Evolutionary conservation across 345 rosid species (phyloP), one percentile per base, ranked within the genome.

Genomic region (Eucalyptus rudis): DNA sequence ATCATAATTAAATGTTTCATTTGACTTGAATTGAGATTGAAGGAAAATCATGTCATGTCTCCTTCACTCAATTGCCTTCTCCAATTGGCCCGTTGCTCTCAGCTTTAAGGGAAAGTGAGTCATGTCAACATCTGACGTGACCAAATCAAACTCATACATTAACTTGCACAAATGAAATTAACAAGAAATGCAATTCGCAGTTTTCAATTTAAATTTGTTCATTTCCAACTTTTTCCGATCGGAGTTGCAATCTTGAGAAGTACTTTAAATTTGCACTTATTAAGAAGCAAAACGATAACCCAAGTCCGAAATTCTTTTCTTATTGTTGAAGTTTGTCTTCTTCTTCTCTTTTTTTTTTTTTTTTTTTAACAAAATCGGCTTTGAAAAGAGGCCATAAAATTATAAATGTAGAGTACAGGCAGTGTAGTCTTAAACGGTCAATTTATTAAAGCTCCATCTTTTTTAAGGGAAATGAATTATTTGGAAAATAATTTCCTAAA

Each of bases 111-210:
- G 11, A 68, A 31, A 56, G 62, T 40, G 45, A 76, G 83, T 40
- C 25, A 10, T 76, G 83, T 76, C 1, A 0, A 76, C 45, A 44
- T 76, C 83, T 24, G 27, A 76, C 8, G 45, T 3, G 27, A 71
- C 25, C 27, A 71, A 19, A 5, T 20, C 27, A 10, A 0, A 0
- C 27, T 36, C 13, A 20, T 36, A 3, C 47, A 20, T 36, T 76
- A 76, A 36, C 25, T 10, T 76, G 47, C 4, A 10, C 47, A 76
- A 19, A 71, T 40, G 47, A 76, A 76, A 36, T 76, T 20, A 24
- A 19, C 27, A 5, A 20, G 2, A 5, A 33, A 71, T 71, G 45
- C 81, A 36, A 71, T 9, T 25, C 7, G 4, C 45, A 31, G 33
- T 68, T 68, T 33, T 68, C 13, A 5, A 10, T 33, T 36, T 17